Conservation (phyloP, 1,284 basidiomycete genomes). For the Spongispora temasekensis region DNA sequence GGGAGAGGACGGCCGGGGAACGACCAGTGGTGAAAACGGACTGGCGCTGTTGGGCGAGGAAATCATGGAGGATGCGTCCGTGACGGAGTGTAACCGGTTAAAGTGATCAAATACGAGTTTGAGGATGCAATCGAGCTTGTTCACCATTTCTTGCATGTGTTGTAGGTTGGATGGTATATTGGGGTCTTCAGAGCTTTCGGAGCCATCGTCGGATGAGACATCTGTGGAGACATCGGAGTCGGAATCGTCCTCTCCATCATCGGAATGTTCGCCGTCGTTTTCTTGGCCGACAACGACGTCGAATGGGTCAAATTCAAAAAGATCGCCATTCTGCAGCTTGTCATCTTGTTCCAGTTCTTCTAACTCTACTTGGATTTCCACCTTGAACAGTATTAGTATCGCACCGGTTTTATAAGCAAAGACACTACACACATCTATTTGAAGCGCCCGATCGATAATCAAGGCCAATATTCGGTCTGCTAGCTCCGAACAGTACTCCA, state of each 20-base stretch:
- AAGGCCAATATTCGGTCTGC: conserved; percentile 82
- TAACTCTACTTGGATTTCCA: conserved; percentile 95
- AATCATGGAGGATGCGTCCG: conserved; percentile 14
- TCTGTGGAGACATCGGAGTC: conserved; percentile 57
- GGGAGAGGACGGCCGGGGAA: conserved; percentile 28
- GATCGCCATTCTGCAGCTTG: conserved; percentile 56
- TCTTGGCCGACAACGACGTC: conserved; percentile 79
- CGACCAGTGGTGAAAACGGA: conserved; percentile 33
- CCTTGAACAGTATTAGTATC: conserved; percentile 48
- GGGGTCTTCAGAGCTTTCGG: conserved; percentile 47
- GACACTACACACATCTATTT: conserved; percentile 80
- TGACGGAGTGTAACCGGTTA: conserved; percentile 45
- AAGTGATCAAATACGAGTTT: conserved; percentile 86
- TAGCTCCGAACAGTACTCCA: conserved; percentile 89
- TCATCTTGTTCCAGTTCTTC: conserved; percentile 86
- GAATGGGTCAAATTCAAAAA: conserved; percentile 83
- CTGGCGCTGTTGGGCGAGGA: conserved; percentile 14
- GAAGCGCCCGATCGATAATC: conserved; percentile 89
- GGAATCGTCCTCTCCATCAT: conserved; percentile 53
- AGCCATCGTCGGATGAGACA: conserved; percentile 67
- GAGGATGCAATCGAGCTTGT: conserved; percentile 90
- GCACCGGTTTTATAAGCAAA: not conserved
- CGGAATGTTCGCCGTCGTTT: conserved; percentile 55
- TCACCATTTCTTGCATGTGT: conserved; percentile 84
- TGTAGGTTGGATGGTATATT: conserved; percentile 56